Evolutionary conservation across 768 basidiomycete species (phyloP).

Genomic region (Exsudoporus frostii): DNA sequence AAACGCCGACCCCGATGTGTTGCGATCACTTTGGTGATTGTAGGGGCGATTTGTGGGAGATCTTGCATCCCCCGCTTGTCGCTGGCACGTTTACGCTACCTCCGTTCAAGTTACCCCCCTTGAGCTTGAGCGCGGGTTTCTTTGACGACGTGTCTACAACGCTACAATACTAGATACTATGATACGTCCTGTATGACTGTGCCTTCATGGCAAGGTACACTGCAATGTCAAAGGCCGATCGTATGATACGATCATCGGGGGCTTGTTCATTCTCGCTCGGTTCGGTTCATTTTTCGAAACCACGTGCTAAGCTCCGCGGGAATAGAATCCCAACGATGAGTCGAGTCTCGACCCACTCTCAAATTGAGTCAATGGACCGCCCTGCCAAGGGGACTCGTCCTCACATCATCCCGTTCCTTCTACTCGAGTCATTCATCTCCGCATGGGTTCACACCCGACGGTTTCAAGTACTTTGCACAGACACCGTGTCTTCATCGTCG

Average conservation of each 20-base stretch:
- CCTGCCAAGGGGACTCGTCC: no score
- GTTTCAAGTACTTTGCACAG: no score
- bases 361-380: no score
- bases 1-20: conserved; percentile 27
- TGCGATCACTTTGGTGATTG: conserved; percentile 25
- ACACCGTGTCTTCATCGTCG: no score
- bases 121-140: conserved; percentile 11
- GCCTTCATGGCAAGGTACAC: background rate
- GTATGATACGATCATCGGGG: background rate
- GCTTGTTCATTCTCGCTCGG: no score
- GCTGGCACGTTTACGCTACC: conserved; percentile 15
- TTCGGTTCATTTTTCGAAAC: no score
- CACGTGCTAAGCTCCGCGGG: no score
- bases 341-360: no score
- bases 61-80: conserved; percentile 25
- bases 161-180: background rate
- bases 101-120: conserved; percentile 24
- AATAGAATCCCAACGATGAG: no score
- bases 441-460: no score
- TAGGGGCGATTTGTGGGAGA: conserved; percentile 23
- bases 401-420: no score
- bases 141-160: conserved; percentile 7
- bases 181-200: background rate
- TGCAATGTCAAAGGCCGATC: background rate
- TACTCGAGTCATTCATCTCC: no score